Evolutionary conservation across 768 basidiomycete species (phyloP).

Genomic region (Rhizopogon salebrosus): DNA sequence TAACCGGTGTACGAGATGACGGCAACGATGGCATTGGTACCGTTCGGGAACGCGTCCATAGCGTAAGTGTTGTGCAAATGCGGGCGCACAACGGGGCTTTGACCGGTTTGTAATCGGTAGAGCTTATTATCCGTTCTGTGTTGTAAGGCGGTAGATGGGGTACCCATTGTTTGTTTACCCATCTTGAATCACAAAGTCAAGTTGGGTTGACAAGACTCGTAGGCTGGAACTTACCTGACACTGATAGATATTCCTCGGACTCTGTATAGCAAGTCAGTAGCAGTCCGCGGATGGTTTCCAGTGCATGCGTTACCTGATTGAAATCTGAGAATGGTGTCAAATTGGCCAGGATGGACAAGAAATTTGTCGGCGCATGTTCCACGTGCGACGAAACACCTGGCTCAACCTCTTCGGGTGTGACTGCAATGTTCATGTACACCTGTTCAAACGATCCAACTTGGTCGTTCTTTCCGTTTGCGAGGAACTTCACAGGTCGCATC

Average conservation of each 20-base stretch:
- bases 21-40: conserved; percentile 97
- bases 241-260: conserved; percentile 88
- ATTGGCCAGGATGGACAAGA: conserved; percentile 94
- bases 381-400: conserved; percentile 79
- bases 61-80: conserved; percentile 89
- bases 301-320: conserved; percentile 65
- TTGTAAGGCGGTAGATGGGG: conserved; percentile 85
- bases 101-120: conserved; percentile 91
- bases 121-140: conserved; percentile 98
- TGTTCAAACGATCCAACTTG: conserved; percentile 96
- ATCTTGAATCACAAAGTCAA: conserved; percentile 48
- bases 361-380: conserved; percentile 91
- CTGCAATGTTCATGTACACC: conserved; percentile 98
- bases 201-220: neutral
- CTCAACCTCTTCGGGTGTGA: conserved; percentile 81
- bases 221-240: conserved; percentile 59
- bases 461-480: conserved; percentile 81
- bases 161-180: conserved; percentile 99
- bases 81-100: conserved; percentile 93
- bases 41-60: conserved; percentile 98
- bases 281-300: neutral
- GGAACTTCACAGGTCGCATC: conserved; percentile 96
- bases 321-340: conserved; percentile 99
- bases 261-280: conserved; percentile 35
- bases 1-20: conserved; percentile 99